Conservation (phyloP, 73 alveolate species). For the Stentor coeruleus region DNA sequence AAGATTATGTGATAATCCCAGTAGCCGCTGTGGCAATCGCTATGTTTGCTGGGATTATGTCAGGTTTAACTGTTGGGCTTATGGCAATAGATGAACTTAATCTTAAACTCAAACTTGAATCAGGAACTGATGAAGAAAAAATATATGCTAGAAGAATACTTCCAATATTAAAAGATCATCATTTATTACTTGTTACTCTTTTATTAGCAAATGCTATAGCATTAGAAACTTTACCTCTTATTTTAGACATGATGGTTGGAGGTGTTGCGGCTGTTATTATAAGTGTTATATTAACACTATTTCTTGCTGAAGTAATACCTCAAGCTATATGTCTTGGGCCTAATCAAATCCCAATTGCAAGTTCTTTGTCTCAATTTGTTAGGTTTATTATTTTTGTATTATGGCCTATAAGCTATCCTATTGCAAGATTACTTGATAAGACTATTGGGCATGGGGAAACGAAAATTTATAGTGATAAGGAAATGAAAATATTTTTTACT, state of each 20-base stretch:
- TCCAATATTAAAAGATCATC: conserved; percentile 87
- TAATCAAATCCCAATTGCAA: conserved; percentile 80
- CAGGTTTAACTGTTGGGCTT: conserved; percentile 40
- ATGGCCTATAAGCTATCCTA: conserved; percentile 56
- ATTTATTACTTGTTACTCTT: conserved; percentile 86
- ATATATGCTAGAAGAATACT: conserved; percentile 68
- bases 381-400: conserved; percentile 52
- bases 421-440: conserved; percentile 59
- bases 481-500: too few species aligned
- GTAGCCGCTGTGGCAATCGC: conserved; percentile 25
- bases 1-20: conserved; percentile 6
- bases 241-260: conserved; percentile 81
- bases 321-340: conserved; percentile 97
- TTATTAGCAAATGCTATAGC: conserved; percentile 93
- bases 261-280: conserved; percentile 85
- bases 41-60: conserved; percentile 40
- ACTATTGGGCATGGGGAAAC: conserved; percentile 54
- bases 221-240: conserved; percentile 91
- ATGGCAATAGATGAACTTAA: conserved; percentile 41
- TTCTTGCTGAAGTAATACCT: conserved; percentile 95
- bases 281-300: conserved; percentile 76
- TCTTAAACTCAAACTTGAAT: conserved; percentile 31
- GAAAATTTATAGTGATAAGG: too few species aligned
- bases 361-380: conserved; percentile 76
- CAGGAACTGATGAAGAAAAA: conserved; percentile 43